Base-by-base conservation (phyloP, 2,329 filamentous ascomycete genomes). In the Fusarium siculi region DNA sequence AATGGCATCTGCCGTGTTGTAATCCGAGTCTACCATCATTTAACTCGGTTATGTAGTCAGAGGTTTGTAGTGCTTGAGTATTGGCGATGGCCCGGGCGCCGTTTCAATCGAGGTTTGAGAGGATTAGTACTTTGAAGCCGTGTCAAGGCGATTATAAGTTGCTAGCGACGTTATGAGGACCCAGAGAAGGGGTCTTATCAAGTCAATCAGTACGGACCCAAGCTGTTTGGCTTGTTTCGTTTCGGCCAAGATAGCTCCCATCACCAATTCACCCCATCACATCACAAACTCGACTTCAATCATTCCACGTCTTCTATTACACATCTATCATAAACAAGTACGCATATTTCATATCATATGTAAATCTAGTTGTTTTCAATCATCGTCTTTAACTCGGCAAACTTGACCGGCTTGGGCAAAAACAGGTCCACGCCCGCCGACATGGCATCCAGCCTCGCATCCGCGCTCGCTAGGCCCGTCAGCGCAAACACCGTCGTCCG, bases 401-500 rank as follows among this genome's bases (percentile, higher is more conserved):
- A 80, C 11, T 82, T 76, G 12, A 88, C 85, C 1, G 87, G 87
- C 76, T 88, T 88, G 21, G 86, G 85, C 57, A 88, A 66, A 64
- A 87, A 88, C 3, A 87, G 62, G 72, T 89, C 85, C 25, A 88
- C 83, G 0, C 87, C 87, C 25, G 81, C 83, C 9, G 81, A 82
- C 44, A 85, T 84, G 0, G 87, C 87, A 66, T 89, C 85, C 42
- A 84, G 81, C 55, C 85, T 82, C 2, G 85, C 86, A 57, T 84
- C 84, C 2, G 83, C 81, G 55, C 85, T 87, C 4, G 86, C 87
- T 28, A 88, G 78, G 0, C 87, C 87, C 2, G 87, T 89, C 30
- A 89, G 75, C 0, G 87, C 87, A 50, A 89, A 85, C 34, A 89
- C 84, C 1, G 82, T 85, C 1, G 85, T 83, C 2, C 82, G 83